Base-by-base conservation (phyloP, 1,284 basidiomycete species). In the Puccinia coronata region DNA sequence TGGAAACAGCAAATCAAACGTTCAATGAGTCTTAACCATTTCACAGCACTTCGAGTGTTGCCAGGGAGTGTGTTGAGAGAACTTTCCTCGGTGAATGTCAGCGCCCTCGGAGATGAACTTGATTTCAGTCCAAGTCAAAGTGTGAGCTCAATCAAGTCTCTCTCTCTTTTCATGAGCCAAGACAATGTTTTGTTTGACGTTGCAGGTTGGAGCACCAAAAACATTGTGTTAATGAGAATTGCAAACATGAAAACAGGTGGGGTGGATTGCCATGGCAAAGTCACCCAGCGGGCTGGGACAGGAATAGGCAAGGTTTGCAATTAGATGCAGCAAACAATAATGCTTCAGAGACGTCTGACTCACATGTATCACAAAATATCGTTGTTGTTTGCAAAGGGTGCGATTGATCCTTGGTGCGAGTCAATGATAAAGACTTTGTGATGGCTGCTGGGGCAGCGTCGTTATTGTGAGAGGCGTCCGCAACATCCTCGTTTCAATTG, bases 81-180 rank as follows among this genome's bases (percentile, higher is more conserved):
- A 4, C 1, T 6, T 25, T 43, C 28, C 16, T 69, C 65, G 2
- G 65, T 25, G 12, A n/a, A 6, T 11, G 65, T 69, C 2, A 69
- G 20, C 2, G 47, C 2, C 8, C 65, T 34, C 41, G 9, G 39
- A 2, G 36, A 5, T 1, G 57, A 11, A 31, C 28, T 59, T 8
- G 28, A 1, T 5, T 34, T 3, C 4, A 31, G 3, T 11, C 57
- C 57, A 5, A 6, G 2, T 14, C 31, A 39, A 4, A 57, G 2
- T 34, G 71, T 74, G 28, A 76, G 41, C 39, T 39, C 36, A 47
- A 76, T 39, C 4, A 41, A 23, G 31, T 59, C 41, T 12, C 53
- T 55, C 14, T 61, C 34, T 5, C 16, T 28, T 28, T 34, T 34
- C n/a, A 76, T 25, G 14, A 76, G 73, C 73, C 73, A 76, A 25